Base-by-base conservation (phyloP, 2,329 filamentous ascomycete genomes). In the Hyphodiscus sp. region DNA sequence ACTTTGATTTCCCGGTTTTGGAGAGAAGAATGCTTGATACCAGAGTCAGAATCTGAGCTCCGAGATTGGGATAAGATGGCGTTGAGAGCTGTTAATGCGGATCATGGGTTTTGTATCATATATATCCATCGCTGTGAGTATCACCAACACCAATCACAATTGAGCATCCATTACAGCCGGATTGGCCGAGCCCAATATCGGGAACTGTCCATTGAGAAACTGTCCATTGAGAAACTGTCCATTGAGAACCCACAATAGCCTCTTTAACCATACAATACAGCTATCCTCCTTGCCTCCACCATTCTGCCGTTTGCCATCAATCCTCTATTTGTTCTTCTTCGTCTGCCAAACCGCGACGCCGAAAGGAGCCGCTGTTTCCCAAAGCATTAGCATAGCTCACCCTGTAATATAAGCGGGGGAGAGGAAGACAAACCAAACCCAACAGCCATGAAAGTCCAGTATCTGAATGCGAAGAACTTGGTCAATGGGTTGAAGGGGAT, bases 401-500 rank as follows among this genome's bases (percentile, higher is more conserved):
- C 42, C 20, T 29, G 30, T n/a, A 38, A 18, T n/a, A 13, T 20
- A 9, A 41, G 15, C 20, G 18, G 8, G 7, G 29, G 29, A 11
- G 38, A 23, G 50, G 33, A 50, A 44, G 30, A 74, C 77, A 58
- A 70, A 88, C 85, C 72, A 47, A 67, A 67, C 58, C 66, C 66
- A 50, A 65, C 57, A 55, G 57, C 52, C 80, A 85, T 85, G 78
- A 88, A 94, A 60, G 71, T 70, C 87, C 90, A 95, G 85, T 87
- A 99, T 75, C 86, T 81, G 65, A 89, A 59, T 63, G 77, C 82
- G 73, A 99, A 99, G 76, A 80, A 87, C 76, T 85, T 89, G 71
- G 85, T 92, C 77, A 89, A 80, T 64, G 94, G 88, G 81, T 99
- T 95, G 85, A 99, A 99, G 63, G 94, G 94, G 63, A 99, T 76